phyloP scores from a whole-genome alignment of 2,329 filamentous ascomycete genomes.

The Colletotrichum sp. region DNA sequence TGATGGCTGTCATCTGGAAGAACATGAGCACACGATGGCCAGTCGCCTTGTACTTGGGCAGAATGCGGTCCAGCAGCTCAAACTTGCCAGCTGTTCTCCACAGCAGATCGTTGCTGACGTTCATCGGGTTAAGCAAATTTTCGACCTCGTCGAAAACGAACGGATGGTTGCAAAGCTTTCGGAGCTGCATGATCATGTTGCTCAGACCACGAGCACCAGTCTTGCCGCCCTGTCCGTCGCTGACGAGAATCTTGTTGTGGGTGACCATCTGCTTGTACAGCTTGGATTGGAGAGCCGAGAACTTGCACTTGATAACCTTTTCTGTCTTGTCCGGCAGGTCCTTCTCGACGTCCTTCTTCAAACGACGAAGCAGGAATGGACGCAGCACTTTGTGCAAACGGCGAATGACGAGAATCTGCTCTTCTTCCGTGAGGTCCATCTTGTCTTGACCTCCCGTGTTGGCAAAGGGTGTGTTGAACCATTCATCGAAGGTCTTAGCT shows the following conservation, averaged over 20 bases:
- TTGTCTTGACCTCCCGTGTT: conserved; percentile 98
- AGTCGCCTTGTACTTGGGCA: conserved; percentile 91
- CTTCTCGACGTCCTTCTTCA: conserved; percentile 99
- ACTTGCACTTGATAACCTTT: conserved; percentile 98
- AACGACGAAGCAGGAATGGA: conserved; percentile 94
- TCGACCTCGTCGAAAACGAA: conserved; percentile 99
- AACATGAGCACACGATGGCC: conserved; percentile 98
- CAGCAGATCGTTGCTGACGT: conserved; percentile 86
- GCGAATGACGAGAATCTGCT: conserved; percentile 96
- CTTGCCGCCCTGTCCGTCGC: conserved; percentile 95
- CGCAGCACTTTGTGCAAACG: conserved; percentile 97
- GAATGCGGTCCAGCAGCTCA: conserved; percentile 87
- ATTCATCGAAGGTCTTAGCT: conserved; percentile 97
- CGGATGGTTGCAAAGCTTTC: conserved; percentile 98
- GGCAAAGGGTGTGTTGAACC: conserved; percentile 99
- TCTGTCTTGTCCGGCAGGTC: conserved; percentile 98
- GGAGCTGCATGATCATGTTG: conserved; percentile 99
- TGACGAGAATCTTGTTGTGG: conserved; percentile 92
- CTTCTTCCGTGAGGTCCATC: conserved; percentile 99
- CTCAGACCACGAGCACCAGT: conserved; percentile 91
- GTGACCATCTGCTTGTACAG: conserved; percentile 98
- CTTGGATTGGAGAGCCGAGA: conserved; percentile 90
- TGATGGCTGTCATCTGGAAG: conserved; percentile 99
- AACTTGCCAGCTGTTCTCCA: conserved; percentile 98
- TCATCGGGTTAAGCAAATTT: conserved; percentile 94